Base-by-base conservation (phyloP, 2,329 filamentous ascomycete species). In the Cordyceps fumosorosea region DNA sequence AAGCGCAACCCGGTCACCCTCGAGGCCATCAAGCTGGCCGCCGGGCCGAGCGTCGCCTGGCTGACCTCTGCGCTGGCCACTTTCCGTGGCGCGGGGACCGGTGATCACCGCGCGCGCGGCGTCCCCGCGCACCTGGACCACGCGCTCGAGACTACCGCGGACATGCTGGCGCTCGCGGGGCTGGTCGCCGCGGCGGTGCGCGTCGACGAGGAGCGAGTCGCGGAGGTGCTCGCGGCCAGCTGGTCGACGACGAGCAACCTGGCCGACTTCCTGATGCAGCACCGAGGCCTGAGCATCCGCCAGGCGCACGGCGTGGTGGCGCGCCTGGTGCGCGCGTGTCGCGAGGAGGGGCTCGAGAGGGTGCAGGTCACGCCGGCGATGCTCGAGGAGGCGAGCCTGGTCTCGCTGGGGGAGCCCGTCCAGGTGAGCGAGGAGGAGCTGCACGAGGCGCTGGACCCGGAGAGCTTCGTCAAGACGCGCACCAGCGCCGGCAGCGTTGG, bases 211-310 rank as follows among this genome's bases (percentile, higher is more conserved):
- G 55, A 47, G 0, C 61, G 61, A 1, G 22, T 64, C 10, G 45
- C 37, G 24, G 44, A 62, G 12, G 60, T 63, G 12, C 24, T 63
- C 24, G 52, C 42, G 2, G 54, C 63, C 7, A 62, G 57, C 45
- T 64, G 63, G 63, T 64, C 60, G 8, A 64, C 63, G 3, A 62
- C 63, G 0, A 64, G 63, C 60, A 62, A 62, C 16, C 48, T 64
- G 16, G 60, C 63, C 7, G 63, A 64, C 34, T 34, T 42, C 7
- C 47, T 64, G 24, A 62, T 64, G 53, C 56, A 59, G 22, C 60
- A 51, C n/a, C 52, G 54, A 18, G 60, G 63, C 1, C 60, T 64
- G 1, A 60, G 51, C 5, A 63, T 64, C 16, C 60, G 63, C 8
- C 58, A 64, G n/a, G 60, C 63, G 11, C 61, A 64, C 52, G 60